Base-by-base conservation (phyloP, 2,329 filamentous ascomycete species). In the Balansia obtecta region DNA sequence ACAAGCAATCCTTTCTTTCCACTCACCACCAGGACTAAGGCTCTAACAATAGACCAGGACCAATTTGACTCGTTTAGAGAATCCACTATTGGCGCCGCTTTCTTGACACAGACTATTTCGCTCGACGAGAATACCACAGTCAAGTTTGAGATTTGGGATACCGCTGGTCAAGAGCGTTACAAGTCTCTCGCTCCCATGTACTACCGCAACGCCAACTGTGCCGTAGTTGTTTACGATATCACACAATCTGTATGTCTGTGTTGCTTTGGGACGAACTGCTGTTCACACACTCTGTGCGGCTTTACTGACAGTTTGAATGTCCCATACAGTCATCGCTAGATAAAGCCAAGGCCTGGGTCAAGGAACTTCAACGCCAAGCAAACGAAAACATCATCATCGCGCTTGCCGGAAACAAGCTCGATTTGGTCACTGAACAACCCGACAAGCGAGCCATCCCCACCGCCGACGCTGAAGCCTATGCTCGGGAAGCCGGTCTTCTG, bases 101-200 rank as follows among this genome's bases (percentile, higher is more conserved):
- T 98, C 78, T 80, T 98, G 59, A 98, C 93, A 63, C 93, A 98
- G 72, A 98, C 93, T 60, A 96, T 98, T 68, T 91, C 91, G 52
- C 85, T 98, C 70, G 91, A 97, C 68, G 93, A 97, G 66, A 93
- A 83, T 71, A 97, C 93, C 53, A 98, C 93, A 51, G 91, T 98
- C 71, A 98, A 98, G 76, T 98, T 98, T 65, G 93, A 98, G 72
- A 98, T 98, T 66, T 98, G 93, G 90, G 90, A 96, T 71, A 98
- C 93, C 10, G 93, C 93, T 56, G 93, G 93, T 56, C 93, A 98
- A 73, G 93, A 98, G 72, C 83, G 94, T 65, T 98, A 97, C 80
- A 97, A 97, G 77, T 97, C 93, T 12, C 77, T 98, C 58, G 93
- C 93, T 34, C 93, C 93, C 61, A 98, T 98, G 93, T 98, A 98